Evolutionary conservation across 352 stramenopile species (phyloP), one percentile per base, ranked within the genome.

Genomic region (Nothophytophthora sp.): DNA sequence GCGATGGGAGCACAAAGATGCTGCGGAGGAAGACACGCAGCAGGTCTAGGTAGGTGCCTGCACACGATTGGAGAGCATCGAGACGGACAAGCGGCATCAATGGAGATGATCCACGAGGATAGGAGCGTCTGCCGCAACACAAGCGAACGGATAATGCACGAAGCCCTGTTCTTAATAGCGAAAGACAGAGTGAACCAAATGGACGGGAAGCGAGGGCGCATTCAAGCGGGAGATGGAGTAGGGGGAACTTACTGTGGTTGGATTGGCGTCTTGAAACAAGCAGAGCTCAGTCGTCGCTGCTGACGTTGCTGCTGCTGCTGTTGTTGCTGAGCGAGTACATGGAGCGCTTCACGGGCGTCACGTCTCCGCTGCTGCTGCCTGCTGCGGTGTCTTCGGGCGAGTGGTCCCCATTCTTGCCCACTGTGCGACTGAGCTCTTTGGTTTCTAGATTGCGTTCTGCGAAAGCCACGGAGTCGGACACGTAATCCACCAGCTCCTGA

Each of bases 401-500:
- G 15, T 40, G 44, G 13, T 55, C 70, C 20, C 60, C 59, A 24
- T 61, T 73, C 32, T 27, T 62, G n/a, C 62, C 55, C 16, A 70
- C 60, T 0, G 63, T 59, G 30, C 51, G 66, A 12, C 44, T 65
- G 9, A 68, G 38, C 18, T 63, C 30, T 36, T 78, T 66, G 41
- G 61, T 70, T 40, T 81, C 64, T 10, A 59, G 50, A 24, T 92
- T 87, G 30, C 69, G 50, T 53, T 94, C 84, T 1, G 80, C 82
- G 32, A 79, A 95, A 23, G 67, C 62, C 47, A 95, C 92, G 18
- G 72, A 79, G 41, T 90, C 74, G 9, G 73, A 64, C 42, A 95
- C 69, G 49, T 95, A 95, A 53, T 95, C 85, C 15, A 92, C 82
- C 20, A 95, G 71, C 35, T 90, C 85, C 40, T 95, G 85, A 50